phyloP scores from a whole-genome alignment of 805 yeast species.

The Teunomyces barrocoloradensis region DNA sequence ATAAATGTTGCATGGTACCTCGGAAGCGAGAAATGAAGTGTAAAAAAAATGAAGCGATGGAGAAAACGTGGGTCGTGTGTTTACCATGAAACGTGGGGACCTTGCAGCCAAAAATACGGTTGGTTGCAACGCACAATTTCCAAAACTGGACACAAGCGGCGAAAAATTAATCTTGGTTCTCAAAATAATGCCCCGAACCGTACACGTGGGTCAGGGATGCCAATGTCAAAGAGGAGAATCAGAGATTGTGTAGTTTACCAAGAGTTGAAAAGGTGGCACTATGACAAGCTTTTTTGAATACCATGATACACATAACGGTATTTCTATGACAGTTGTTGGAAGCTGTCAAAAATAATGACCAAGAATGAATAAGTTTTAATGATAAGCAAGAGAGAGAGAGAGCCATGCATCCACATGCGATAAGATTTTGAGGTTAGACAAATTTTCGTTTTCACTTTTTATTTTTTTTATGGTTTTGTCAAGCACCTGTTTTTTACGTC shows the following conservation, averaged over 20 bases:
- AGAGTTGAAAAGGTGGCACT: background rate
- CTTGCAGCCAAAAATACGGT: background rate
- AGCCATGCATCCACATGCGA: background rate
- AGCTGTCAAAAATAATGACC: background rate
- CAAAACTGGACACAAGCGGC: background rate
- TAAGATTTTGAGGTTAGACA: background rate
- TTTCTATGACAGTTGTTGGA: background rate
- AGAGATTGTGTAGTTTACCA: background rate
- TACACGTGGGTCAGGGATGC: slow-evolving; percentile 1
- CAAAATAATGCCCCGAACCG: background rate
- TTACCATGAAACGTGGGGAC: slow-evolving; percentile 8
- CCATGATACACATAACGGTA: background rate
- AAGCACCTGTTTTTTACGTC: background rate
- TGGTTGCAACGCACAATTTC: background rate
- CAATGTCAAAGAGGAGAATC: background rate
- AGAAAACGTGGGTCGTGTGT: slow-evolving; percentile 10
- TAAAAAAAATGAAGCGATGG: background rate
- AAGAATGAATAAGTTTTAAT: background rate
- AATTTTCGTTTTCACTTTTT: background rate
- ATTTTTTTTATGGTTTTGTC: background rate
- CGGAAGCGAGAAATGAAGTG: background rate
- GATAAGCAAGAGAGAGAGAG: background rate
- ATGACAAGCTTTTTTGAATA: background rate
- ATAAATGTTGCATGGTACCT: background rate
- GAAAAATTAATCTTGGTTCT: background rate